Conservation (phyloP, 257 asterid genomes). For the Orobanche coerulescens region DNA sequence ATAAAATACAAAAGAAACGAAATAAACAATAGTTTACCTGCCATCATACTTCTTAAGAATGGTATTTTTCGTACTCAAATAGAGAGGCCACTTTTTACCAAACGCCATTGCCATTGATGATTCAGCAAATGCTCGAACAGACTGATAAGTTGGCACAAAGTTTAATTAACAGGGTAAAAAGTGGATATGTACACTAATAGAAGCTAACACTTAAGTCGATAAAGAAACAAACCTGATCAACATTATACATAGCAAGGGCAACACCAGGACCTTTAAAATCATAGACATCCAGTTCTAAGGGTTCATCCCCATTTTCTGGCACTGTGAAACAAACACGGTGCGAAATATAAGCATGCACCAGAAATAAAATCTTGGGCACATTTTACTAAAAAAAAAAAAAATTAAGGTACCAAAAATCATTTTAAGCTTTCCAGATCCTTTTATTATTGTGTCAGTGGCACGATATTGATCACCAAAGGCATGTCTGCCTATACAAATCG, state of each 20-base stretch:
- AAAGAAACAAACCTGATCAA: constrained; percentile 51
- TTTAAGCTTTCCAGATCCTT: constrained; percentile 76
- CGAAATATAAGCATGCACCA: not conserved
- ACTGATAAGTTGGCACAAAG: constrained; percentile 36
- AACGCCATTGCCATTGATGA: constrained; percentile 79
- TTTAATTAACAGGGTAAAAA: not conserved
- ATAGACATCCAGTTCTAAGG: constrained; percentile 51
- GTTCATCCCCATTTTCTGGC: constrained; percentile 62
- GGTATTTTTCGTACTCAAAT: constrained; percentile 80
- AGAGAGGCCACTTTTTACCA: constrained; percentile 77
- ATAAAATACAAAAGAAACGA: not conserved
- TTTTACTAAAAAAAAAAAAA: not conserved
- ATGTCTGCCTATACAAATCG: constrained; percentile 82
- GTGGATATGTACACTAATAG: not conserved
- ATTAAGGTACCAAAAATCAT: constrained; percentile 59
- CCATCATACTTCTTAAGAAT: constrained; percentile 83
- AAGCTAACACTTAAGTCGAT: not conserved
- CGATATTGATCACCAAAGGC: constrained; percentile 88
- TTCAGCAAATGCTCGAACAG: constrained; percentile 81
- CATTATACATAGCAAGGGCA: constrained; percentile 77
- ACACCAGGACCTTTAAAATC: constrained; percentile 82
- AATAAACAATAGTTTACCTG: constrained; percentile 35
- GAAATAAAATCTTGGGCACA: not conserved
- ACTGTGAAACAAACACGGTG: constrained; percentile 24
- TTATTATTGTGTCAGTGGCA: constrained; percentile 58